phyloP scores from a whole-genome alignment of 2,329 filamentous ascomycete genomes.

The Scedosporium boydii region DNA sequence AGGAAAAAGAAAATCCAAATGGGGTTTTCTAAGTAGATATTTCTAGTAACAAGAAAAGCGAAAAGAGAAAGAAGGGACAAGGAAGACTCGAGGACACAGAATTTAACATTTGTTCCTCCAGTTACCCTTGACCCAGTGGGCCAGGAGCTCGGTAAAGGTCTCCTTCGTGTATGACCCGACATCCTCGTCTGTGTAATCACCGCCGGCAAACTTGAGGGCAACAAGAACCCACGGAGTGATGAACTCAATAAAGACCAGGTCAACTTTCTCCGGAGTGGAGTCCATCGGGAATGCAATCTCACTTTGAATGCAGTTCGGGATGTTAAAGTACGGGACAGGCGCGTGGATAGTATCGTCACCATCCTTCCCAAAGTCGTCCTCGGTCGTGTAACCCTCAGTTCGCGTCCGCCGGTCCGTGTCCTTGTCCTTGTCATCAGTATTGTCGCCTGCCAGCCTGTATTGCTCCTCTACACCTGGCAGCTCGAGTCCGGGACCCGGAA shows the following conservation, averaged over 20 bases:
- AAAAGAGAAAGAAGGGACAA: background rate
- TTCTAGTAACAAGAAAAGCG: background rate
- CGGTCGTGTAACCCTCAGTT: slow-evolving; percentile 72
- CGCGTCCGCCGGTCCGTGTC: slow-evolving; percentile 28
- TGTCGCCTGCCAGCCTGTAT: slow-evolving; percentile 19
- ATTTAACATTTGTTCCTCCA: slow-evolving; percentile 41
- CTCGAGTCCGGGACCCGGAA: slow-evolving; percentile 18
- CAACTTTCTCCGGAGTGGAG: slow-evolving; percentile 59
- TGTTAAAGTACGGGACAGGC: slow-evolving; percentile 60
- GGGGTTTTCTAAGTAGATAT: background rate
- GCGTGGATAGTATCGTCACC: slow-evolving; percentile 87
- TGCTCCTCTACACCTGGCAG: slow-evolving; percentile 19
- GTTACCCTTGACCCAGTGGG: slow-evolving; percentile 48
- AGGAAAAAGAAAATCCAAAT: background rate
- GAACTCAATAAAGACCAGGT: slow-evolving; percentile 88
- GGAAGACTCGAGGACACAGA: background rate
- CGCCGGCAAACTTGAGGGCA: slow-evolving; percentile 55
- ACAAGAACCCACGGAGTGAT: slow-evolving; percentile 72
- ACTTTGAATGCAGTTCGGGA: slow-evolving; percentile 78
- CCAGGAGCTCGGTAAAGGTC: slow-evolving; percentile 46
- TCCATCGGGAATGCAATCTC: slow-evolving; percentile 48
- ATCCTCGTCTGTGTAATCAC: slow-evolving; percentile 37
- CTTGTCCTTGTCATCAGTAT: slow-evolving; percentile 10
- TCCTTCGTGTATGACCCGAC: slow-evolving; percentile 42
- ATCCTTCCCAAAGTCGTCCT: slow-evolving; percentile 71